Conservation (phyloP, 73 alveolate species). For the Blepharisma japonicum region DNA sequence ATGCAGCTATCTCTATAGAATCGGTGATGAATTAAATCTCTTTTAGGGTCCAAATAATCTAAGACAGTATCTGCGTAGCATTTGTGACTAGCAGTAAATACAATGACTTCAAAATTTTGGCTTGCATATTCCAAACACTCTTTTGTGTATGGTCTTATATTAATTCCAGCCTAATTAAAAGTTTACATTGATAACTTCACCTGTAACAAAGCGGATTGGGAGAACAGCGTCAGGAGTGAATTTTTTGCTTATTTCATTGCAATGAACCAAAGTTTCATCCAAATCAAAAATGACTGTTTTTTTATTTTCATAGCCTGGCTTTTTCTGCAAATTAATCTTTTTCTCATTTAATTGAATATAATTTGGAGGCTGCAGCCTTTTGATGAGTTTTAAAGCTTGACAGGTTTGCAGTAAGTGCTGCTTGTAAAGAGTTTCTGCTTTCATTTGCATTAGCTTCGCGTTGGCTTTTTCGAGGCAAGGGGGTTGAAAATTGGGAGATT, state of each 20-base stretch:
- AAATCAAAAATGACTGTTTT: constrained; percentile 51
- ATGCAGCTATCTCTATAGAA: constrained; percentile 85
- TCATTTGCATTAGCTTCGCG: no score
- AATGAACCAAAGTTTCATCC: constrained; percentile 77
- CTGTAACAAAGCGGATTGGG: constrained; percentile 37
- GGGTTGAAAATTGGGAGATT: no score
- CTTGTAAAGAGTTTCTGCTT: no score
- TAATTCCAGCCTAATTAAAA: constrained; percentile 80
- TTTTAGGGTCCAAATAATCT: constrained; percentile 85
- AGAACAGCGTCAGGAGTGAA: constrained; percentile 34
- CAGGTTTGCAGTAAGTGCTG: no score
- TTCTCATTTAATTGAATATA: no score
- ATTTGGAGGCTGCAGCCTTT: no score
- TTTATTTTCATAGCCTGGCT: no score
- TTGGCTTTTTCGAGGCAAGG: no score
- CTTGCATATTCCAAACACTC: constrained; percentile 71
- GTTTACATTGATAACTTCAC: constrained; percentile 43
- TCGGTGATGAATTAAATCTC: constrained; percentile 69
- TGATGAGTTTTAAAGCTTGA: no score
- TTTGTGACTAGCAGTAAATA: constrained; percentile 90
- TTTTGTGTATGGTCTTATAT: constrained; percentile 84
- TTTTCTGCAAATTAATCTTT: no score
- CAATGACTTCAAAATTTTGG: constrained; percentile 71
- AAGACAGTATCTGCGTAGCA: constrained; percentile 93
- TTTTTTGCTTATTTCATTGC: constrained; percentile 46